Evolutionary conservation across 73 alveolate species (phyloP), one percentile per base, ranked within the genome.

Genomic region (Paramecium primaurelia): DNA sequence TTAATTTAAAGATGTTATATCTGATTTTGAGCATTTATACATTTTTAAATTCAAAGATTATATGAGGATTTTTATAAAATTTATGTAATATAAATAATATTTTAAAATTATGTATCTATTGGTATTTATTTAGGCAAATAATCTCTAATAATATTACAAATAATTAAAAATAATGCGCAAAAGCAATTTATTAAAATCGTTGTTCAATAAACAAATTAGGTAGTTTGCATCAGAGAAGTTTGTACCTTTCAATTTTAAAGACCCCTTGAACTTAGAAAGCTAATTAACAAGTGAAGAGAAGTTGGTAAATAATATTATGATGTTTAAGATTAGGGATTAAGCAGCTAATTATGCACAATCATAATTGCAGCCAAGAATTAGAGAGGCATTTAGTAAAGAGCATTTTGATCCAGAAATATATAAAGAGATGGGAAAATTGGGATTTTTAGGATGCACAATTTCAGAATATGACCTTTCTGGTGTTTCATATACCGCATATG

Each of bases 381-480:
- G 86, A 32, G 95, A 95, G 69, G 96, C 97, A 7, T 92, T 77
- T 92, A 92, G 93, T 1, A 93, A 88, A 12, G 99, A 96, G 77
- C 40, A 36, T 6, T 94, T 95, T 69, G 98, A 96, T 68, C 86
- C 60, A 18, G 94, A 95, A 37, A 96, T 96, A 22, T 69, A 92
- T 92, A 92, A 92, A 88, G 96, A 96, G 88, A 64, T 95, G 92
- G 98, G 97, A n/a, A 94, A 86, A 45, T 93, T 86, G 71, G 99
- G 99, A 25, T 95, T 95, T 92, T 93, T 95, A 37, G 99, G 99
- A 25, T 96, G 97, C 89, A 95, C 98, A 37, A 71, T 85, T 38
- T 58, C 38, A 11, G 99, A 95, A 26, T 97, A 97, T 80, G 99
- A 97, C 22, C 95, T 97, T 30, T 98, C 99, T 59, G 99, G 99